These are phyloP conservation scores for Aspergillus versicolor DNA, from an alignment of 2,329 filamentous ascomycete species.

Conservation along the genomic window DNA sequence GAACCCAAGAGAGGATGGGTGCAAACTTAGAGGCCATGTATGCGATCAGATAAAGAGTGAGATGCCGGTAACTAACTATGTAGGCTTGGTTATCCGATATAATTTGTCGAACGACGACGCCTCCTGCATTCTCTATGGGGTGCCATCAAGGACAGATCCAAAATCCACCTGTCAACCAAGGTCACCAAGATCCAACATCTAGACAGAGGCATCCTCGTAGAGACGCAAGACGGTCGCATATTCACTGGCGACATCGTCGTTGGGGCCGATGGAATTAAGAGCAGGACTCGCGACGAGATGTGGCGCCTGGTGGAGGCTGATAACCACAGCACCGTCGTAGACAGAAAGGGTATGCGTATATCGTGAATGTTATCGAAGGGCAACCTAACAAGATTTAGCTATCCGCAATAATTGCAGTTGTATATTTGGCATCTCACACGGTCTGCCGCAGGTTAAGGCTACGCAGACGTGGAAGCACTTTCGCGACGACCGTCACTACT, in stretches of 20 bases:
- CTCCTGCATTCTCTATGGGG: constrained; percentile 36
- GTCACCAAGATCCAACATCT: constrained; percentile 13
- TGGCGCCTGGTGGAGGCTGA: constrained; percentile 13
- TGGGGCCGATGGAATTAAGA: constrained; percentile 47
- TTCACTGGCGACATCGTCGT: constrained; percentile 38
- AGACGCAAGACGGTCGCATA: constrained; percentile 34
- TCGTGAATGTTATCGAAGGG: background rate
- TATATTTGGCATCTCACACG: constrained; percentile 21
- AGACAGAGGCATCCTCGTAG: constrained; percentile 26
- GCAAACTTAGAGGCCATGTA: constrained; percentile 2
- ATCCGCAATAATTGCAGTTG: constrained; percentile 20
- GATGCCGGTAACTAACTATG: background rate
- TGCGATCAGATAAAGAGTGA: too few relatives aligned
- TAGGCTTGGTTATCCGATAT: constrained; percentile 13
- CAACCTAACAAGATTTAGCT: constrained; percentile 9
- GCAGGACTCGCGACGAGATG: constrained; percentile 37
- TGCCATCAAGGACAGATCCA: constrained; percentile 28
- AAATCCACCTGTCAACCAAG: constrained; percentile 29
- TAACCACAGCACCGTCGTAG: background rate
- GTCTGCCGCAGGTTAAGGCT: constrained; percentile 6
- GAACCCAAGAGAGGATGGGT: background rate
- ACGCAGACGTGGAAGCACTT: constrained; percentile 2
- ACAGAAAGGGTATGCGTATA: background rate
- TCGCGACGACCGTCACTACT: constrained; percentile 16
- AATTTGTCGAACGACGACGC: constrained; percentile 37